Base-by-base conservation (phyloP, 495 filamentous ascomycete genomes). In the Podospora bellae-mahoneyi region DNA sequence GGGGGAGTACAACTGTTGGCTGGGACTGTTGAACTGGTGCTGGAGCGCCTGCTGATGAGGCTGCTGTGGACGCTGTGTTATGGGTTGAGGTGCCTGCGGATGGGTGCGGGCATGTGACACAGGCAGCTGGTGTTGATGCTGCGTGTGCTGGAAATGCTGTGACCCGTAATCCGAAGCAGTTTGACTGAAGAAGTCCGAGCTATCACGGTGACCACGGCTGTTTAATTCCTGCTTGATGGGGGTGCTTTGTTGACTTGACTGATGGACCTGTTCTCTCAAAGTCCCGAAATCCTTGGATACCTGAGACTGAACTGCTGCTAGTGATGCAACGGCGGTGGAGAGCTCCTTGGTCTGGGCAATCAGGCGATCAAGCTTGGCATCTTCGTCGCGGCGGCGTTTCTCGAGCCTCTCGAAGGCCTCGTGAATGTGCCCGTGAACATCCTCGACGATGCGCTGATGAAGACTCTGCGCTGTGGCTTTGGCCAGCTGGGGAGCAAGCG, bases 321-420 rank as follows among this genome's bases (percentile, higher is more conserved):
- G 88, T 7, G 87, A 81, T 34, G 88, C 83, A 28, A 98, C 84
- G 9, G 89, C 92, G 66, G 90, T 87, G 16, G 89, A 85, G 65
- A 97, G 82, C 57, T 85, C 81, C 44, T 85, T 87, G 10, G 97
- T 89, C 27, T 92, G 84, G 5, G 83, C 80, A 18, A 89, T 90
- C 68, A 99, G 85, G 70, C 94, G 87, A 60, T 97, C 92, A 67
- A 97, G 91, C 82, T 96, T 96, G 39, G 81, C 82, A 32, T 83
- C 83, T 70, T 97, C 93, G 26, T 83, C 82, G 20, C 86, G 84
- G 57, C 88, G 91, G 74, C 89, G 87, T n/a, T 81, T 74, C 72
- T 97, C 91, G 20, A 89, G 82, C 26, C 86, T 82, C 64, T 85
- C 70, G 18, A 78, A 71, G 4, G 66, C 69, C 16, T 72, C 71